Evolutionary conservation across 805 yeast genomes (phyloP).

Genomic region (Wickerhamomyces sydowiorum): DNA sequence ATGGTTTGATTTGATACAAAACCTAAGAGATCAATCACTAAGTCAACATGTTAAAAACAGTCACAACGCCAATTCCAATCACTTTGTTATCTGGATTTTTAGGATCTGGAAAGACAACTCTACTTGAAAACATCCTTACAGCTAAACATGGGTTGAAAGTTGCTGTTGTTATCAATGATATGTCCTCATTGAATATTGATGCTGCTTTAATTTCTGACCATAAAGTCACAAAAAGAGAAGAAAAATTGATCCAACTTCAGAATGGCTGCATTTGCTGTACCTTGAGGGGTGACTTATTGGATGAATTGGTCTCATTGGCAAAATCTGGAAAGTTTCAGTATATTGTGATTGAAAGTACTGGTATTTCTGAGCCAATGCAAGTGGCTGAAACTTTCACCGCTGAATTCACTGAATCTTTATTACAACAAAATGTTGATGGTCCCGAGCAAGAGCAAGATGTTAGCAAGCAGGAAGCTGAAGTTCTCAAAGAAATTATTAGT

Average conservation of each 20-base stretch:
- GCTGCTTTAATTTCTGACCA: constrained; percentile 35
- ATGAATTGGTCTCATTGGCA: constrained; percentile 34
- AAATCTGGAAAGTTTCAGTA: constrained; percentile 32
- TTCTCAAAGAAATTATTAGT: constrained; percentile 21
- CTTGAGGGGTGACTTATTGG: constrained; percentile 39
- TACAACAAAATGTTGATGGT: constrained; percentile 18
- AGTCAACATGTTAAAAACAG: background rate
- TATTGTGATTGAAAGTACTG: constrained; percentile 40
- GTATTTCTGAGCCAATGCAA: constrained; percentile 45
- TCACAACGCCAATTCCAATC: constrained; percentile 31
- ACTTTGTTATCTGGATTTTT: constrained; percentile 42
- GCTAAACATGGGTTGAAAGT: constrained; percentile 34
- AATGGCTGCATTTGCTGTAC: constrained; percentile 47
- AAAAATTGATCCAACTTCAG: constrained; percentile 38
- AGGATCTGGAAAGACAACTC: constrained; percentile 42
- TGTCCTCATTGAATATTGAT: constrained; percentile 38
- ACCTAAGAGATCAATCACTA: too few species aligned
- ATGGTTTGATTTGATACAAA: too few species aligned
- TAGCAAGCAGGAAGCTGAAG: constrained; percentile 18
- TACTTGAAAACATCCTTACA: constrained; percentile 36
- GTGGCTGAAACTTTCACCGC: constrained; percentile 43
- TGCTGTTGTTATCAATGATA: constrained; percentile 42
- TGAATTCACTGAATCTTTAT: constrained; percentile 32
- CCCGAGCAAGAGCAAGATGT: constrained; percentile 15
- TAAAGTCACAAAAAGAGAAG: constrained; percentile 34